Evolutionary conservation across 2,329 filamentous ascomycete genomes (phyloP).

Genomic region (Mycosphaerella sp.): DNA sequence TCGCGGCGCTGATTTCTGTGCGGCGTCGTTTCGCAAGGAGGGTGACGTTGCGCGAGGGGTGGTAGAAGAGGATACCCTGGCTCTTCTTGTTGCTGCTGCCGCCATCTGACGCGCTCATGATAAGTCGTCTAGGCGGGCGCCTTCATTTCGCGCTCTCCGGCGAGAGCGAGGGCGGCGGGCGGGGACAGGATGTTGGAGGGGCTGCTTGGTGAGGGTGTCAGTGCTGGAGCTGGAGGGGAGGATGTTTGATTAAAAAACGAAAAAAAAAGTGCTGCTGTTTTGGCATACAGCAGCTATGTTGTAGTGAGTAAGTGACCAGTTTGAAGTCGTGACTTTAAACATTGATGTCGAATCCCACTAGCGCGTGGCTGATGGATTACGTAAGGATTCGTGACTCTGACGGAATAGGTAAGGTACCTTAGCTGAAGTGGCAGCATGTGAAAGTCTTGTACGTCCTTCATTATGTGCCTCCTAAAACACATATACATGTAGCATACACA

Average conservation of each 20-base stretch:
- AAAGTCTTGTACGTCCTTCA: no score
- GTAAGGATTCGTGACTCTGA: no score
- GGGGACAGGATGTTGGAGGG: neutral
- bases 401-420: no score
- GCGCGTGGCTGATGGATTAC: no score
- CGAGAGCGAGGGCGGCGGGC: neutral
- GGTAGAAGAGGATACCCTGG: conserved; percentile 24
- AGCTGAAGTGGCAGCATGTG: no score
- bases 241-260: neutral
- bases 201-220: neutral
- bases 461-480: no score
- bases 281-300: neutral
- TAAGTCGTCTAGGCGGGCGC: conserved; percentile 1
- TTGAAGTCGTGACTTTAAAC: neutral
- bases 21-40: conserved; percentile 67
- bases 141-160: neutral
- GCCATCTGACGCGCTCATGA: conserved; percentile 9
- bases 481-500: no score
- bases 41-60: conserved; percentile 39
- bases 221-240: neutral
- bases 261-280: neutral
- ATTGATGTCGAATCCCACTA: no score
- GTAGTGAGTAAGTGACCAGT: neutral
- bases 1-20: conserved; percentile 71
- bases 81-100: neutral